Conservation (phyloP, 306 rosid species). For the Vigna reflexopilosa region DNA sequence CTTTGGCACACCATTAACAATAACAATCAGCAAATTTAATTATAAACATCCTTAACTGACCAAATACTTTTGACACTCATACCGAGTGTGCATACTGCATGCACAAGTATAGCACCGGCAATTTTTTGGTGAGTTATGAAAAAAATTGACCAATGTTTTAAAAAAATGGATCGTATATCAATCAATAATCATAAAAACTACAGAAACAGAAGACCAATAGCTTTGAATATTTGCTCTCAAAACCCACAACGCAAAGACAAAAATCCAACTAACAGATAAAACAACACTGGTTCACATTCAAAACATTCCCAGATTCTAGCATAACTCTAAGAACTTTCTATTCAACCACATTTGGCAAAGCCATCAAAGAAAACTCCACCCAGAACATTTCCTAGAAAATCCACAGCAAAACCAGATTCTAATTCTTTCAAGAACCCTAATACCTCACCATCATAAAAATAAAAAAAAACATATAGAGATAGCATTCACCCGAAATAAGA, state of each 20-base stretch:
- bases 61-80: slow-evolving; percentile 5
- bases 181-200: slow-evolving; percentile 2
- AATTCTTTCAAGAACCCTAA: slow-evolving; percentile 7
- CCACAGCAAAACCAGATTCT: background rate
- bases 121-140: background rate
- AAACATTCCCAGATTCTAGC: slow-evolving; percentile 6
- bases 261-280: slow-evolving; percentile 29
- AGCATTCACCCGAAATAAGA: background rate
- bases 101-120: background rate
- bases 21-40: background rate
- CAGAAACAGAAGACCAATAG: background rate
- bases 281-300: background rate
- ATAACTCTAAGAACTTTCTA: background rate
- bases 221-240: background rate
- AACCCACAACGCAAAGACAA: background rate
- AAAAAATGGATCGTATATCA: background rate
- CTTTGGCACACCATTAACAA: background rate
- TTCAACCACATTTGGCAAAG: slow-evolving; percentile 7
- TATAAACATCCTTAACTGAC: background rate
- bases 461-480: background rate
- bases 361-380: background rate
- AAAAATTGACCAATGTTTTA: background rate
- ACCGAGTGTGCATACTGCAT: background rate
- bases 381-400: background rate
- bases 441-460: background rate